Percentiles rank a stretch among this genome's conserved stretches.
Conservation (phyloP, 805 yeast genomes). For the Suhomyces prunicola region DNA sequence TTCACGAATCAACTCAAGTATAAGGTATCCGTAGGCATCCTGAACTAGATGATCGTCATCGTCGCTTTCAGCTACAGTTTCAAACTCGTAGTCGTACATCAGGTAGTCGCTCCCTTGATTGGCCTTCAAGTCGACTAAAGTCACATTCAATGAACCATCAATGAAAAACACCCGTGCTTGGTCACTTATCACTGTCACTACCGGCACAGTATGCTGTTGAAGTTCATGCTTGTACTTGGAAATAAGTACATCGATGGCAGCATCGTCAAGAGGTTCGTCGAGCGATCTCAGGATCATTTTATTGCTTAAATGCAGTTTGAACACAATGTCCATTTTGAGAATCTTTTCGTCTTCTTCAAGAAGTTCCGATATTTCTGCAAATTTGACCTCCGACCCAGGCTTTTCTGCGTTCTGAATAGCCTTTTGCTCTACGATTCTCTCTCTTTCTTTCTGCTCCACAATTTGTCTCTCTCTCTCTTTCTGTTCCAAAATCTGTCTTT, state of each 20-base stretch:
- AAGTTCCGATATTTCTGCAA: conserved; percentile 33
- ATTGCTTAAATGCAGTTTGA: conserved; percentile 35
- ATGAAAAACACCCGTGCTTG: conserved; percentile 41
- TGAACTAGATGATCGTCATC: conserved; percentile 24
- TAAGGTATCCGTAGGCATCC: conserved; percentile 56
- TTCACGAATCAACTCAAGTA: conserved; percentile 56
- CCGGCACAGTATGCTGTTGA: conserved; percentile 23
- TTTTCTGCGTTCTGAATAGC: not conserved
- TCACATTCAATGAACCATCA: conserved; percentile 31
- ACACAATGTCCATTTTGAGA: conserved; percentile 36
- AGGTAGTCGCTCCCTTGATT: conserved; percentile 50
- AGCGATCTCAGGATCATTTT: conserved; percentile 17
- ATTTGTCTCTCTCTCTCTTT: not conserved
- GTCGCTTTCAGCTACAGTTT: conserved; percentile 12
- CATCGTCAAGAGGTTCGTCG: conserved; percentile 25
- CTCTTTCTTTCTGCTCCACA: not conserved
- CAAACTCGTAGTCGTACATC: conserved; percentile 79
- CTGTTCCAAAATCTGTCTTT: not conserved
- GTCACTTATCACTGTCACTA: conserved; percentile 38
- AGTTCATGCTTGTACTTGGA: conserved; percentile 19
- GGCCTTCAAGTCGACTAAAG: conserved; percentile 40
- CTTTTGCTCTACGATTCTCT: not conserved
- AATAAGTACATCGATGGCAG: conserved; percentile 31
- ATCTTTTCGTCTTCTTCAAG: conserved; percentile 36
- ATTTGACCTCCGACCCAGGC: conserved; percentile 16